Percentiles rank a stretch among this genome's conserved stretches.
Evolutionary conservation across 164 flowering plant genomes (phyloP).

Genomic region (Brasenia schreberi): DNA sequence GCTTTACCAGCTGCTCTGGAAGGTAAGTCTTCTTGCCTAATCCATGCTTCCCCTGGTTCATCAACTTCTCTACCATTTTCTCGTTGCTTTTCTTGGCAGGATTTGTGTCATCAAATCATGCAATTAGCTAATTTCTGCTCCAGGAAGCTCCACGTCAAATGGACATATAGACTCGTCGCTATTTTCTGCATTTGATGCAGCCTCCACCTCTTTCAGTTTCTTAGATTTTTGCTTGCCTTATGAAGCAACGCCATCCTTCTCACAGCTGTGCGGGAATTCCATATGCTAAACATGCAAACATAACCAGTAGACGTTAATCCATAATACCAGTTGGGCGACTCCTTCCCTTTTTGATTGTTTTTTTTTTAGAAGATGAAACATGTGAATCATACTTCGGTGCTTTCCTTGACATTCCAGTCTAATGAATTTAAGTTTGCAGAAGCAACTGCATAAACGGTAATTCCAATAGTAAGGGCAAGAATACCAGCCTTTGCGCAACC

Average conservation of each 20-base stretch:
- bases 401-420: constrained; percentile 16
- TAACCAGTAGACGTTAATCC: too few relatives aligned
- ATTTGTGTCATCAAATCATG: constrained; percentile 76
- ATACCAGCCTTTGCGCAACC: constrained; percentile 32
- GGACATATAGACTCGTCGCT: constrained; percentile 20
- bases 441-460: constrained; percentile 35
- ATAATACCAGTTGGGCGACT: too few relatives aligned
- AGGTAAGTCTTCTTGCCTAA: too few relatives aligned
- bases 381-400: constrained; percentile 9
- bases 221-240: constrained; percentile 21
- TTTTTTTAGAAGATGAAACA: too few relatives aligned
- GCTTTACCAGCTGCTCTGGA: too few relatives aligned
- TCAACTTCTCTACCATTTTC: constrained; percentile 64
- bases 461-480: constrained; percentile 18
- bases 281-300: too few relatives aligned
- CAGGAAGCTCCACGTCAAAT: constrained; percentile 51
- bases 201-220: constrained; percentile 22
- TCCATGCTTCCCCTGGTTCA: too few relatives aligned
- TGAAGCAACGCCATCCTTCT: constrained; percentile 2
- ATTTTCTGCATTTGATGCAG: constrained; percentile 15
- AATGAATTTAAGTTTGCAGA: background rate
- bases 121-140: constrained; percentile 49
- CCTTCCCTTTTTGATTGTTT: background rate
- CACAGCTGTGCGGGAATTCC: too few relatives aligned
- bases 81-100: constrained; percentile 72